Evolutionary conservation across 768 basidiomycete genomes (phyloP).

Genomic region (Holtermannia corniformis): DNA sequence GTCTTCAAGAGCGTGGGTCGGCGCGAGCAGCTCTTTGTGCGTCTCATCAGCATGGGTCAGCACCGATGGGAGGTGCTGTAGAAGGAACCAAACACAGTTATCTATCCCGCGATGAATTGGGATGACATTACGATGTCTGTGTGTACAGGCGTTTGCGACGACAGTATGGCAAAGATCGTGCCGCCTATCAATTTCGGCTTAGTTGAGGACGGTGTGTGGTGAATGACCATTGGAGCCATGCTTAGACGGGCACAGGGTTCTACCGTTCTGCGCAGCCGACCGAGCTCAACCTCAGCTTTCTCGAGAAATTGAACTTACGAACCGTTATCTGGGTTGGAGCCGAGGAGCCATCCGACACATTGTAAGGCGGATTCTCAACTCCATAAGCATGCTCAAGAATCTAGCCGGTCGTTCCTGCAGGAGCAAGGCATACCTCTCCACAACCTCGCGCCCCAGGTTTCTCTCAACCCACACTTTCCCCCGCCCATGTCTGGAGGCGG

Average conservation of each 20-base stretch:
- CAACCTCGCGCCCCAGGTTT: slow-evolving; percentile 34
- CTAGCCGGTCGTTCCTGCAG: slow-evolving; percentile 33
- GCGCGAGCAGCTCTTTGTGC: slow-evolving; percentile 42
- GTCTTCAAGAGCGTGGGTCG: slow-evolving; percentile 41
- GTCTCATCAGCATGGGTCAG: slow-evolving; percentile 40
- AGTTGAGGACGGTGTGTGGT: slow-evolving; percentile 38
- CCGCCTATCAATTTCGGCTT: slow-evolving; percentile 41
- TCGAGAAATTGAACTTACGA: slow-evolving; percentile 44
- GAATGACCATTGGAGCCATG: neutral
- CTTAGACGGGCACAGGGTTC: slow-evolving; percentile 20
- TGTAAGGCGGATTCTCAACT: slow-evolving; percentile 22
- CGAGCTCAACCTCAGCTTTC: slow-evolving; percentile 49
- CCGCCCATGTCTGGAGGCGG: slow-evolving; percentile 30
- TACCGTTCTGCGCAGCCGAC: slow-evolving; percentile 42
- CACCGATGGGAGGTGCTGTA: slow-evolving; percentile 43
- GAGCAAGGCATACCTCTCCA: slow-evolving; percentile 38
- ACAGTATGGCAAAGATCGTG: slow-evolving; percentile 32
- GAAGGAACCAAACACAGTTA: neutral
- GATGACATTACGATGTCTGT: neutral
- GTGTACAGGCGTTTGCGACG: neutral
- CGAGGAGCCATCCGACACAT: slow-evolving; percentile 38
- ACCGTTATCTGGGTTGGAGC: slow-evolving; percentile 43
- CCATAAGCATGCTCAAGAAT: slow-evolving; percentile 4
- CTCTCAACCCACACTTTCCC: slow-evolving; percentile 36
- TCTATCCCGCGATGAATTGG: too few relatives aligned